phyloP scores from a whole-genome alignment of 768 basidiomycete genomes.

The Russula griseocarnosa region DNA sequence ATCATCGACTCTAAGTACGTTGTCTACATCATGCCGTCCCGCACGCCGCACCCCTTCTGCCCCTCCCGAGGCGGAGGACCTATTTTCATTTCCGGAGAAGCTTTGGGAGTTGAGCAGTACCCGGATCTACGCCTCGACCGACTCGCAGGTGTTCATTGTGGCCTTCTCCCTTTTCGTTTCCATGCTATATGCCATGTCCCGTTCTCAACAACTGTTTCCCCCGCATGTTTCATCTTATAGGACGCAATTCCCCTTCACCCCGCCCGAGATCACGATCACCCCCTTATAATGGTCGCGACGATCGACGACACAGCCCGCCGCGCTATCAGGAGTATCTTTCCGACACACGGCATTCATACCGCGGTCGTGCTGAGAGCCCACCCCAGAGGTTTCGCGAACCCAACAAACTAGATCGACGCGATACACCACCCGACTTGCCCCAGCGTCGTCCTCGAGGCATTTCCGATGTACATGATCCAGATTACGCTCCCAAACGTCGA shows the following conservation, averaged over 20 bases:
- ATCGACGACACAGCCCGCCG: slow-evolving; percentile 20
- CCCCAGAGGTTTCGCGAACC: slow-evolving; percentile 16
- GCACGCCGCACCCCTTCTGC: slow-evolving; percentile 17
- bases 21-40: slow-evolving; percentile 30
- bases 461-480: slow-evolving; percentile 19
- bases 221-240: slow-evolving; percentile 29
- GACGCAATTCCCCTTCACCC: slow-evolving; percentile 28
- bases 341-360: slow-evolving; percentile 16
- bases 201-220: slow-evolving; percentile 29
- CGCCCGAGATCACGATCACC: slow-evolving; percentile 24
- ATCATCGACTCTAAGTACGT: slow-evolving; percentile 31
- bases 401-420: slow-evolving; percentile 15
- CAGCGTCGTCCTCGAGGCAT: slow-evolving; percentile 22
- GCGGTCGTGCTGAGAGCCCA: slow-evolving; percentile 22
- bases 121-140: slow-evolving; percentile 25
- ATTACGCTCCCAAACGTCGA: slow-evolving; percentile 25
- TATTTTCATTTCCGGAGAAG: slow-evolving; percentile 24
- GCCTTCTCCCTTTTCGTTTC: slow-evolving; percentile 29
- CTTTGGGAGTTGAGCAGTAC: slow-evolving; percentile 29
- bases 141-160: slow-evolving; percentile 28
- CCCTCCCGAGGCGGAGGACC: slow-evolving; percentile 28
- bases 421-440: slow-evolving; percentile 20
- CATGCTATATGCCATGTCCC: slow-evolving; percentile 21
- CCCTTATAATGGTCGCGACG: slow-evolving; percentile 19
- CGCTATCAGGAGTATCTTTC: slow-evolving; percentile 20